Conservation (phyloP, 257 asterid species). For the Asclepias syriaca region DNA sequence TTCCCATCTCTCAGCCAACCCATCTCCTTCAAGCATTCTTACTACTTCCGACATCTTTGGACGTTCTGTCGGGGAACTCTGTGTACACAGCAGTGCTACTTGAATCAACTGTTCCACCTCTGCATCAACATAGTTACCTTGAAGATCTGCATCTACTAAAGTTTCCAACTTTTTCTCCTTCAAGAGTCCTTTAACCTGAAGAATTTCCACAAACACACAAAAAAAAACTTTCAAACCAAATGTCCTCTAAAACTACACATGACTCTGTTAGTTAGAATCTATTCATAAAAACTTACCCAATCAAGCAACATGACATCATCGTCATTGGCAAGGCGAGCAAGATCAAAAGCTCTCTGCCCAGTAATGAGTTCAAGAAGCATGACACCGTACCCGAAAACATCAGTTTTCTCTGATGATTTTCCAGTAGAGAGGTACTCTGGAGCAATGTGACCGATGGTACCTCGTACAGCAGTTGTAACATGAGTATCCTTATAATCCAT, state of each 20-base stretch:
- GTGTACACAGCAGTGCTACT: slow-evolving; percentile 88
- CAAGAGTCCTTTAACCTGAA: slow-evolving; percentile 78
- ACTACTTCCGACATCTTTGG: slow-evolving; percentile 95
- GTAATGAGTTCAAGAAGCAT: slow-evolving; percentile 97
- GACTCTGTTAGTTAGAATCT: too few species aligned
- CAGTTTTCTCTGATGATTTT: slow-evolving; percentile 85
- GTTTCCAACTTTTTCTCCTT: slow-evolving; percentile 73
- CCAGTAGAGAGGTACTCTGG: slow-evolving; percentile 87
- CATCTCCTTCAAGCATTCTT: slow-evolving; percentile 91
- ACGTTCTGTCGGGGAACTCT: slow-evolving; percentile 63
- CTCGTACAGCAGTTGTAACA: slow-evolving; percentile 87
- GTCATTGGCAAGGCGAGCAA: slow-evolving; percentile 88
- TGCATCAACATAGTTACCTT: slow-evolving; percentile 57
- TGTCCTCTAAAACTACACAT: background rate
- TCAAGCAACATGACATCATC: slow-evolving; percentile 90
- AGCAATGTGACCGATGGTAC: slow-evolving; percentile 79
- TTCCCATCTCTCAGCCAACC: slow-evolving; percentile 96
- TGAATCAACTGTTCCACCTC: slow-evolving; percentile 87
- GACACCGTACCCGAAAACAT: slow-evolving; percentile 88
- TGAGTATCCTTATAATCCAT: slow-evolving; percentile 98
- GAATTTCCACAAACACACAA: slow-evolving; percentile 8
- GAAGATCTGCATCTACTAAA: slow-evolving; percentile 67
- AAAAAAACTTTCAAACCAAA: background rate
- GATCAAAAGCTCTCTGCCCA: slow-evolving; percentile 88
- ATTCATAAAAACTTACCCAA: slow-evolving; percentile 51